Evolutionary conservation across 2,329 filamentous ascomycete genomes (phyloP).

Genomic region (Venturia pyrina): DNA sequence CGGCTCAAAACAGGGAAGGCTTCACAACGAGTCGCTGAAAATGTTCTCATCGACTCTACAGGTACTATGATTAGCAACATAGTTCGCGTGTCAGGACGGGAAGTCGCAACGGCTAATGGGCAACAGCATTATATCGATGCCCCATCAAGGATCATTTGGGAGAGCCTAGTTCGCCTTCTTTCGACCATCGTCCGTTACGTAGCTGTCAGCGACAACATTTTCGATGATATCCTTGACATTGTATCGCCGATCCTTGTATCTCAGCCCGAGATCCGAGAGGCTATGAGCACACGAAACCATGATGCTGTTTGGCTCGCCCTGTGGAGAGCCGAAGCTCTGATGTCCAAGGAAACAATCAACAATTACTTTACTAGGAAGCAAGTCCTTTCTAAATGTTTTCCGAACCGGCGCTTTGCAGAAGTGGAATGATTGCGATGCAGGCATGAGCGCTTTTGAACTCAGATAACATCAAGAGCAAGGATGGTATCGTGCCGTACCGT

Average conservation of each 20-base stretch:
- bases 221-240: conserved; percentile 60
- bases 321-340: conserved; percentile 8
- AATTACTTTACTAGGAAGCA: neutral
- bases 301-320: conserved; percentile 69
- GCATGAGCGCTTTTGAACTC: conserved; percentile 1
- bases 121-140: conserved; percentile 7
- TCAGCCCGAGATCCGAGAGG: conserved; percentile 40
- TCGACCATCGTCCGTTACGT: conserved; percentile 53
- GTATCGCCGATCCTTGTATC: conserved; percentile 33
- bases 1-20: conserved; percentile 11
- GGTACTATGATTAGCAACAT: neutral
- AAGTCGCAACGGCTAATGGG: neutral
- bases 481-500: neutral
- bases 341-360: neutral
- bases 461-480: neutral
- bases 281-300: conserved; percentile 54
- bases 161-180: conserved; percentile 34
- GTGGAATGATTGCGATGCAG: neutral
- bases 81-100: neutral
- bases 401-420: neutral
- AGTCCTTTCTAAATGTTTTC: neutral
- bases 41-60: neutral
- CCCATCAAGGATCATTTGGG: conserved; percentile 7
- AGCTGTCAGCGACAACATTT: conserved; percentile 54
- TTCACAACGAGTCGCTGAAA: neutral